phyloP scores from a whole-genome alignment of 768 basidiomycete genomes.

The Thelephora ganbajun region DNA sequence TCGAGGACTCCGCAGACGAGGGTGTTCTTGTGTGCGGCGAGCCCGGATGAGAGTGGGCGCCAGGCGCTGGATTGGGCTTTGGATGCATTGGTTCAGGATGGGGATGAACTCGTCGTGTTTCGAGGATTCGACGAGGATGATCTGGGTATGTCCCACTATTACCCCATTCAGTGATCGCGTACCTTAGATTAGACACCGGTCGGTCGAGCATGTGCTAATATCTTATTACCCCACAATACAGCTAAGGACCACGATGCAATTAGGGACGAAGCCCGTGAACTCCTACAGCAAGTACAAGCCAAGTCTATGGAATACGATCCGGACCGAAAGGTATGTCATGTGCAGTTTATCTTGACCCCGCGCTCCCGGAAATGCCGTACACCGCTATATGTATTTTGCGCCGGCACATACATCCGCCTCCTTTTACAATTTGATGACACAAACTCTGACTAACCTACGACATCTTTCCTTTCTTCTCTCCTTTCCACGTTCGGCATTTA shows the following conservation, averaged over 20 bases:
- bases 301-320: slow-evolving; percentile 69
- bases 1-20: slow-evolving; percentile 61
- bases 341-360: slow-evolving; percentile 4
- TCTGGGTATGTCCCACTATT: slow-evolving; percentile 35
- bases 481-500: not conserved
- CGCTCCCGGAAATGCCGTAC: not conserved
- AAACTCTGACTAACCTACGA: not conserved
- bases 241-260: slow-evolving; percentile 67
- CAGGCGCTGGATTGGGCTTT: slow-evolving; percentile 92
- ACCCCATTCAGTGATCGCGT: too few relatives aligned
- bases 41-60: slow-evolving; percentile 74
- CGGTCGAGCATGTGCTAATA: not conserved
- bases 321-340: slow-evolving; percentile 47
- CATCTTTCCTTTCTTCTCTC: not conserved
- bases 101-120: slow-evolving; percentile 87
- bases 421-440: not conserved
- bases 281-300: slow-evolving; percentile 69
- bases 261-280: slow-evolving; percentile 73
- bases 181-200: too few relatives aligned
- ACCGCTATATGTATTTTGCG: not conserved
- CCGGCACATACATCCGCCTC: not conserved
- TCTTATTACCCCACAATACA: slow-evolving; percentile 14
- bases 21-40: slow-evolving; percentile 82
- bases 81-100: slow-evolving; percentile 69
- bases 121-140: slow-evolving; percentile 84